Conservation (phyloP, 2,329 filamentous ascomycete species). For the Neophaeococcomyces aloes region DNA sequence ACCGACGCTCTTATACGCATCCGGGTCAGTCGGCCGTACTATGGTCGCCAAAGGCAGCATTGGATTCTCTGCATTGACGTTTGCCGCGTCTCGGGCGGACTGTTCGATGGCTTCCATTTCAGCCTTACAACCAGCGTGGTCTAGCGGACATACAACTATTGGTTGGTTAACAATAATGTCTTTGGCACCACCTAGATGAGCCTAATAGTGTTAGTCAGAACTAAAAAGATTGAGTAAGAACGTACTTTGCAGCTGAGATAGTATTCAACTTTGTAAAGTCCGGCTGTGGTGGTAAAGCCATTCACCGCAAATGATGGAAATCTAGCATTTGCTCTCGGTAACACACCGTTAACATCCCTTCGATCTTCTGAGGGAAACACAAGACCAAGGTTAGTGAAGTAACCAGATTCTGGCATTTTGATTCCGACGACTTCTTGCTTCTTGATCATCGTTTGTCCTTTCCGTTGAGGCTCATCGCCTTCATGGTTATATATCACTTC, state of each 20-base stretch:
- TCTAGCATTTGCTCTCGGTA: constrained; percentile 71
- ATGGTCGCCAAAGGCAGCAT: constrained; percentile 83
- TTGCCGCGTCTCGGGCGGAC: constrained; percentile 81
- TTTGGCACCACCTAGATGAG: constrained; percentile 72
- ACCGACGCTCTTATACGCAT: constrained; percentile 49
- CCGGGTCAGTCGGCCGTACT: constrained; percentile 63
- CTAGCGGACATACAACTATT: constrained; percentile 90
- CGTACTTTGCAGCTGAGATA: constrained; percentile 84
- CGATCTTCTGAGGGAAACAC: constrained; percentile 85
- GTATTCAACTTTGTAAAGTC: constrained; percentile 96
- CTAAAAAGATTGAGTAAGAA: constrained; percentile 13
- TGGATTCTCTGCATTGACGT: constrained; percentile 79
- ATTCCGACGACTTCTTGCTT: constrained; percentile 70
- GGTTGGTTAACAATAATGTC: constrained; percentile 84
- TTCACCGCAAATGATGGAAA: constrained; percentile 83
- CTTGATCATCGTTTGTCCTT: constrained; percentile 76
- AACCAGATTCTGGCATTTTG: constrained; percentile 81
- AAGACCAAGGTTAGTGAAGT: constrained; percentile 82
- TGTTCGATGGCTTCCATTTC: constrained; percentile 98
- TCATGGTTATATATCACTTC: constrained; percentile 98
- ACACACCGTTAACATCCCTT: constrained; percentile 74
- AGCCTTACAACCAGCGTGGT: constrained; percentile 91
- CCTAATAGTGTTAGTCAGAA: constrained; percentile 43
- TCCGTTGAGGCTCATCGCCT: constrained; percentile 86
- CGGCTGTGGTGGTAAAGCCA: constrained; percentile 88